Conservation (phyloP, 2,329 filamentous ascomycete genomes). For the Beauveria sp. region DNA sequence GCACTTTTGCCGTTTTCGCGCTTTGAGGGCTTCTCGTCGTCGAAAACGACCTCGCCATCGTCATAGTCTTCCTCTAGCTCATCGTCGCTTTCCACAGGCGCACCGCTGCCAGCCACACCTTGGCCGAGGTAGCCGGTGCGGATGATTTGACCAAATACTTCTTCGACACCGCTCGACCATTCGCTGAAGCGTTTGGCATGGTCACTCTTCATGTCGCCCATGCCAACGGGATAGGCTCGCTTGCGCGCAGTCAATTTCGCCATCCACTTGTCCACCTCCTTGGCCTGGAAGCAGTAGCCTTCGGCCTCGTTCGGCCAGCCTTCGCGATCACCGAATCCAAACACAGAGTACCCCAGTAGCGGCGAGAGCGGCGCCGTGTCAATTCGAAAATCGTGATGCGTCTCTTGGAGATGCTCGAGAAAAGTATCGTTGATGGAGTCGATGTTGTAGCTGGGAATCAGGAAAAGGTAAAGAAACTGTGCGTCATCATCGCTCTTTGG, state of each 20-base stretch:
- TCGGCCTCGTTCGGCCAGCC: conserved; percentile 88
- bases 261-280: conserved; percentile 91
- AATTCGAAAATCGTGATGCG: conserved; percentile 93
- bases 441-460: conserved; percentile 91
- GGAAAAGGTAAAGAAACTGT: conserved; percentile 72
- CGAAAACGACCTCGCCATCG: conserved; percentile 42
- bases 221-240: conserved; percentile 79
- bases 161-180: conserved; percentile 69
- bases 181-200: conserved; percentile 59
- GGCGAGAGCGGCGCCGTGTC: conserved; percentile 75
- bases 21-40: conserved; percentile 35
- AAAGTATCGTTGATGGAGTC: conserved; percentile 87
- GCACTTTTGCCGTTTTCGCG: conserved; percentile 31
- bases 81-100: conserved; percentile 76
- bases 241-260: conserved; percentile 85
- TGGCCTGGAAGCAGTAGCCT: conserved; percentile 89
- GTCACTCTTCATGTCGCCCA: conserved; percentile 78
- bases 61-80: conserved; percentile 57
- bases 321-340: conserved; percentile 86
- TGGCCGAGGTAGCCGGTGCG: conserved; percentile 52
- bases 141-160: conserved; percentile 59
- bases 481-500: conserved; percentile 53
- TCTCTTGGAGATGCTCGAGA: conserved; percentile 80
- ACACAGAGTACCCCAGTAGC: conserved; percentile 82
- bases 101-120: conserved; percentile 70